Base-by-base conservation (phyloP, 2,329 filamentous ascomycete species). In the Westerdykella ornata region DNA sequence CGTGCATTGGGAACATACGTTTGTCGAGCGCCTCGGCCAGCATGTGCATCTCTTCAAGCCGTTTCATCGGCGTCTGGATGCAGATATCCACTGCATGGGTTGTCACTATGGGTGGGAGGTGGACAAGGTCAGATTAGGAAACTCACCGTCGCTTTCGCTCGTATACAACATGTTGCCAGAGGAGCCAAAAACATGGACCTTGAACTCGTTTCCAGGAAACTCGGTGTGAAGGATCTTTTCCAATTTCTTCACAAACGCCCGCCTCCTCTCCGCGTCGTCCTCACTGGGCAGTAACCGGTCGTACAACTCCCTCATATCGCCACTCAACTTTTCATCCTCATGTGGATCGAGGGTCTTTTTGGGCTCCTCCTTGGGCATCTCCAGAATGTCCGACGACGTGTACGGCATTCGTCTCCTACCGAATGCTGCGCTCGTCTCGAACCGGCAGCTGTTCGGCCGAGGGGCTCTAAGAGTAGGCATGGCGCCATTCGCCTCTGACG, bases 91-190 rank as follows among this genome's bases (percentile, higher is more conserved):
- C 90, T 95, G 35, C 26, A 26, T 13, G 16, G 22, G 22, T 4
- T 17, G 11, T n/a, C n/a, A 12, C 8, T 33, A 33, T 17, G n/a
- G 16, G 30, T 17, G 33, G 19, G 26, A n/a, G n/a, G n/a, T 12
- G 13, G 72, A 28, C 33, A n/a, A n/a, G n/a, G 26, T 38, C 17
- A 26, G 19, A 35, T 33, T 39, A 7, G 11, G 17, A 29, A 28
- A 57, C 81, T 56, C 72, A 95, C 88, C 87, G 71, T 98, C 92
- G 39, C 92, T 98, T 61, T 96, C 88, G 66, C 88, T 89, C 26
- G 90, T 95, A 67, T 88, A 96, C 42, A 98, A 72, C 64, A 92
- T 72, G 66, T 98, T 98, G 36, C 92, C 92, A 4, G 92, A 97
- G 4, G 92, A 97, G n/a, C 92, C 92, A 75, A 98, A 98, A 13